These are phyloP conservation scores for Arabis alpina DNA, from an alignment of 345 rosid species.

Conservation along the genomic window DNA sequence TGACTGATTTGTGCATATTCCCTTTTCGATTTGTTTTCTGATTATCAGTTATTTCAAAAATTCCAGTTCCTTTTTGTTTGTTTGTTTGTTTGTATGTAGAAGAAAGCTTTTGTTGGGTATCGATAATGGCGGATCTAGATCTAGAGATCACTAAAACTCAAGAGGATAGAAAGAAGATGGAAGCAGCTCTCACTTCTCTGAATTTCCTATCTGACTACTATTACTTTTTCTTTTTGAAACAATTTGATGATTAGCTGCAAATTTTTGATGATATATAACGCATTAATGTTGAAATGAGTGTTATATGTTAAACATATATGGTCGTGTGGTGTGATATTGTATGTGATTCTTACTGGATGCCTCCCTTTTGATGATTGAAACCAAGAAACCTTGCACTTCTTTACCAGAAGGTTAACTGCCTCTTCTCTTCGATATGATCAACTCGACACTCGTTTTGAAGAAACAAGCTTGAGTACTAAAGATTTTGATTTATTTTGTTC, in stretches of 20 bases:
- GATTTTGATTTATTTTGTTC: slow-evolving; percentile 1
- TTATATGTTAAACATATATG: too few relatives aligned
- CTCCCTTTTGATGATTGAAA: slow-evolving; percentile 97
- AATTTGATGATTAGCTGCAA: too few relatives aligned
- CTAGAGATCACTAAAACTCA: slow-evolving; percentile 82
- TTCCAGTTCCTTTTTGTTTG: not conserved
- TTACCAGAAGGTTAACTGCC: slow-evolving; percentile 74
- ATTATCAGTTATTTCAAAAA: not conserved
- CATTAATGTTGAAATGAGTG: too few relatives aligned
- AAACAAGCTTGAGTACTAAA: not conserved
- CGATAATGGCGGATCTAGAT: slow-evolving; percentile 55
- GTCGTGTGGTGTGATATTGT: slow-evolving; percentile 94
- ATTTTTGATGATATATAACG: too few relatives aligned
- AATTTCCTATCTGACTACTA: too few relatives aligned
- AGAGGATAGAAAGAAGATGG: slow-evolving; percentile 73
- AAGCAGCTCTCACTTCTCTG: slow-evolving; percentile 74
- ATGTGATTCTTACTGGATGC: slow-evolving; percentile 80
- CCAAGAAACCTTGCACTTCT: slow-evolving; percentile 93
- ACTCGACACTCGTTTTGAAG: not conserved
- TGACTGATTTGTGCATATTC: too few relatives aligned
- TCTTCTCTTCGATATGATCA: not conserved
- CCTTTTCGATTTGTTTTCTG: slow-evolving; percentile 21
- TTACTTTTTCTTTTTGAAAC: too few relatives aligned
- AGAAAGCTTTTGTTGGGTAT: slow-evolving; percentile 26
- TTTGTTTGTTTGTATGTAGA: not conserved